phyloP scores from a whole-genome alignment of 139 green algal genomes.

The Microglena sp. region DNA sequence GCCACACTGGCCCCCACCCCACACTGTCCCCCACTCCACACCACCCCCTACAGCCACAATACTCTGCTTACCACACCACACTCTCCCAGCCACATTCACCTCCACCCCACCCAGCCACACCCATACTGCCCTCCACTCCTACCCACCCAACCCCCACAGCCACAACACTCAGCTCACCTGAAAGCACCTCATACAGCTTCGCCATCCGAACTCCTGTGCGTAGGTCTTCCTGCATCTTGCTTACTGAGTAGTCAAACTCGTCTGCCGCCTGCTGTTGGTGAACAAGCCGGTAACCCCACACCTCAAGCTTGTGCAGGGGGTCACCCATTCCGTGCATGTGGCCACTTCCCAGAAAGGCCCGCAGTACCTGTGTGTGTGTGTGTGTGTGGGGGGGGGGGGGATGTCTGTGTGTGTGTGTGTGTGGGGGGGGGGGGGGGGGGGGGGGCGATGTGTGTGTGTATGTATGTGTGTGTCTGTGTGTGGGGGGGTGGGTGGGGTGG shows the following conservation, averaged over 20 bases:
- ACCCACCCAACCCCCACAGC: too few species aligned
- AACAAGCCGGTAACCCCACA: constrained; percentile 48
- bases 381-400: background rate
- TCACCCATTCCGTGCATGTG: constrained; percentile 65
- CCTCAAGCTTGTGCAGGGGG: constrained; percentile 54
- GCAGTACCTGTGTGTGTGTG: constrained; percentile 41
- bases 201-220: constrained; percentile 57
- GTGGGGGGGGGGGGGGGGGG: background rate
- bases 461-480: background rate
- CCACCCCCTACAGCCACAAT: too few species aligned
- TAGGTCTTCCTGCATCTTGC: constrained; percentile 58
- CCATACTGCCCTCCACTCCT: too few species aligned
- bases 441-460: background rate
- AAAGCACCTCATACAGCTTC: constrained; percentile 54
- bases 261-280: constrained; percentile 48
- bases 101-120: too few species aligned
- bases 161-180: too few species aligned
- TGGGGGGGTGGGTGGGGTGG: too few species aligned
- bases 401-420: constrained; percentile 1
- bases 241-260: constrained; percentile 56
- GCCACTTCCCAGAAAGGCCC: constrained; percentile 41
- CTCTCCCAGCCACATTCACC: too few species aligned
- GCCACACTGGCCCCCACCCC: too few species aligned
- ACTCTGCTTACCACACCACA: too few species aligned
- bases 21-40: too few species aligned